A percentile compares a stretch with the other conserved stretches of the same genome.
Evolutionary conservation across 2,329 filamentous ascomycete species (phyloP).

Genomic region (Talaromyces atroroseus): DNA sequence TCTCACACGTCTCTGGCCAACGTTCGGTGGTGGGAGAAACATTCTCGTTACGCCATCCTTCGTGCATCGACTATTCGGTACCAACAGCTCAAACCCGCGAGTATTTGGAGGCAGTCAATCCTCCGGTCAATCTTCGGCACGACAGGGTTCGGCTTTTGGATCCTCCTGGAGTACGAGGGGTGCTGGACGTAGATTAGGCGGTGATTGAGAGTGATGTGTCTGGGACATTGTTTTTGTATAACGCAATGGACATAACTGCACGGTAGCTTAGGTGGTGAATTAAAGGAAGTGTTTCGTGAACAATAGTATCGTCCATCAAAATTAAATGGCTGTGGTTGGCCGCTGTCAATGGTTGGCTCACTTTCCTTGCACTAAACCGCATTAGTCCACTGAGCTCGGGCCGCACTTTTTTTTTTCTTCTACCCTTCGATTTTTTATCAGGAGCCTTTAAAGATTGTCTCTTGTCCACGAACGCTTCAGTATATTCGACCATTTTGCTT

Average conservation of each 20-base stretch:
- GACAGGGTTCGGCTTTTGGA: neutral
- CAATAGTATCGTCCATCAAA: no score
- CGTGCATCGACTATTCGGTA: constrained; percentile 60
- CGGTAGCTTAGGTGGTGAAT: neutral
- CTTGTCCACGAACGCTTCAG: neutral
- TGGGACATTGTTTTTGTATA: neutral
- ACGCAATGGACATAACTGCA: neutral
- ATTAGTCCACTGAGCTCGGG: constrained; percentile 11
- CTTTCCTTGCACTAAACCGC: neutral
- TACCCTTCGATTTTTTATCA: constrained; percentile 9
- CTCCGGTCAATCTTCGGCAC: neutral
- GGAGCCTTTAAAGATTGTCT: neutral
- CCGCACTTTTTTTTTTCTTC: constrained; percentile 16
- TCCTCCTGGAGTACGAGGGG: constrained; percentile 12
- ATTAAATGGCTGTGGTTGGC: neutral
- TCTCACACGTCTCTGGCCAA: constrained; percentile 77
- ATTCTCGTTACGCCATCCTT: constrained; percentile 68
- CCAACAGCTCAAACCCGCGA: neutral
- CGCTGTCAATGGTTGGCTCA: neutral
- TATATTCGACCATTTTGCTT: constrained; percentile 6
- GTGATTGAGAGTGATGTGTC: neutral
- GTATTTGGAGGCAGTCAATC: neutral
- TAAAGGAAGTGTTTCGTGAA: no score
- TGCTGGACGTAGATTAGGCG: constrained; percentile 10
- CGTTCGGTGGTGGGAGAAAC: constrained; percentile 78